Conservation (phyloP, 805 yeast genomes). For the Lipomyces spencermartinsiae region DNA sequence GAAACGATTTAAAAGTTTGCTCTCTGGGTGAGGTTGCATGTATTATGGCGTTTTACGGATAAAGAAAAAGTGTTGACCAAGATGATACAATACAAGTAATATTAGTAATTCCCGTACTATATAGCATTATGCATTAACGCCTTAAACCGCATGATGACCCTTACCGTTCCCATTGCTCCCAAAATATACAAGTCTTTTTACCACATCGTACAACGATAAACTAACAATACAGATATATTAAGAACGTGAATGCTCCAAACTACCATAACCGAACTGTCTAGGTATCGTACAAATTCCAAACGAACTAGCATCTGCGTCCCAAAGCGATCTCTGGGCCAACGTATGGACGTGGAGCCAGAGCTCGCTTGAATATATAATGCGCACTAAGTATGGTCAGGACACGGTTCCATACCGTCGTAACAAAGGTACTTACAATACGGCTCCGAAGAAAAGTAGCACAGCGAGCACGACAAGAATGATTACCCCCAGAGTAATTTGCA, state of each 20-base stretch:
- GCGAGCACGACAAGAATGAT: neutral
- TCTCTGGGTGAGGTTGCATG: neutral
- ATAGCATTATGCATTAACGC: neutral
- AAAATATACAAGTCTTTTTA: neutral
- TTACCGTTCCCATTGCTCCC: neutral
- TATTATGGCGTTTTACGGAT: neutral
- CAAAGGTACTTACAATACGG: neutral
- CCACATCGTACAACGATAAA: neutral
- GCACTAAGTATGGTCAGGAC: neutral
- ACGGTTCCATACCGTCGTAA: neutral
- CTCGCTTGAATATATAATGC: neutral
- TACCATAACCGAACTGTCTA: neutral
- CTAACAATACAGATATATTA: neutral
- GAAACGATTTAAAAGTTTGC: neutral
- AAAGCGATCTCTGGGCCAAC: neutral
- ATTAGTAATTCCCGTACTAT: neutral
- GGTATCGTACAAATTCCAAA: neutral
- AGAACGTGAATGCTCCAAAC: neutral
- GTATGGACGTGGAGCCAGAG: slow-evolving; percentile 1
- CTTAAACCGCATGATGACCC: neutral
- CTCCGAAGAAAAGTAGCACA: neutral
- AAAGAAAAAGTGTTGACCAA: neutral
- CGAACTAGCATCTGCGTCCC: neutral
- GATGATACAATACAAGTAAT: neutral
- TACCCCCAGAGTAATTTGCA: neutral